phyloP scores from a whole-genome alignment of 345 rosid genomes.

The Salix koriyanagi region DNA sequence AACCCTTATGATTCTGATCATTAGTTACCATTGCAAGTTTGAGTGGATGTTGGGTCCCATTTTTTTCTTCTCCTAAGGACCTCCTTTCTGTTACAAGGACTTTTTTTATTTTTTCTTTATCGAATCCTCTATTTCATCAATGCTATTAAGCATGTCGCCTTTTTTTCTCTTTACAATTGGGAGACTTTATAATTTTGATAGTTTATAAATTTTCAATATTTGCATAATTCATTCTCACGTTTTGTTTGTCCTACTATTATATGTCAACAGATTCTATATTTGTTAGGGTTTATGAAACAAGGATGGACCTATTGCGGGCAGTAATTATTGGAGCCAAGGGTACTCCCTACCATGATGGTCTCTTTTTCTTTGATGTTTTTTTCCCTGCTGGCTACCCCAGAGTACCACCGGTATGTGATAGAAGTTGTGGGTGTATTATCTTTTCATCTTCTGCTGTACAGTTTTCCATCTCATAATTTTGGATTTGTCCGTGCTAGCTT shows the following conservation, averaged over 20 bases:
- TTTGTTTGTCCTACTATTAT: not conserved
- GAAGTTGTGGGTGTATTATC: constrained; percentile 1
- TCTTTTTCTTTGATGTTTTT: constrained; percentile 81
- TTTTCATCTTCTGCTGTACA: not conserved
- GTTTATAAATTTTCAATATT: not conserved
- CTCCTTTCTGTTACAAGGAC: not conserved
- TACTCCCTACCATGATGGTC: constrained; percentile 95
- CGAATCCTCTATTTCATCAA: not conserved
- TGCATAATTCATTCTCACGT: not conserved
- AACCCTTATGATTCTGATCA: not conserved
- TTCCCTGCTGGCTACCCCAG: constrained; percentile 73
- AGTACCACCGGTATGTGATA: constrained; percentile 64
- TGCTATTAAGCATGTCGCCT: not conserved
- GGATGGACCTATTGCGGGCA: constrained; percentile 95
- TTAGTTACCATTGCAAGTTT: not conserved
- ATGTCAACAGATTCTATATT: constrained; percentile 61
- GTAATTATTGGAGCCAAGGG: constrained; percentile 89
- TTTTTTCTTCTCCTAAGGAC: not conserved
- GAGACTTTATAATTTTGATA: not conserved
- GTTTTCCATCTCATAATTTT: constrained; percentile 13
- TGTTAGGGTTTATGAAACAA: constrained; percentile 83
- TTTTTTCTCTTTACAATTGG: not conserved
- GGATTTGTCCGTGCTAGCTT: constrained; percentile 38
- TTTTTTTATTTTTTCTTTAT: not conserved
- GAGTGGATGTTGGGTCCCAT: not conserved